Evolutionary conservation across 2,329 filamentous ascomycete genomes (phyloP).

Genomic region (Trichophyton schoenleinii): DNA sequence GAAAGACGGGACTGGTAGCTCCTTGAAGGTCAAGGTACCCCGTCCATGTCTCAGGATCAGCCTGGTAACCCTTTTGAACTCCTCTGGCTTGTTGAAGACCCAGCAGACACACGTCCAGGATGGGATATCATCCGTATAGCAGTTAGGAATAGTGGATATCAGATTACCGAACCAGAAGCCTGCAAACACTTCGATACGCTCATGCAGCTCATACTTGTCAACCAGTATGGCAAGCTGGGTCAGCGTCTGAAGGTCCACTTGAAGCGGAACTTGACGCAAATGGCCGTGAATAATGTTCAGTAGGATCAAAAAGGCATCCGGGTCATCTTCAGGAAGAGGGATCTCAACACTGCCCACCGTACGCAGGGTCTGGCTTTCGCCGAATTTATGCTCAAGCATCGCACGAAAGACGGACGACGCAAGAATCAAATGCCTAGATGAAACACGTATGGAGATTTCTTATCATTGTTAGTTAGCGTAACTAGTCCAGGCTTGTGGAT

Average conservation of each 20-base stretch:
- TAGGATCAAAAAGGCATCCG: constrained; percentile 18
- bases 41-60: constrained; percentile 12
- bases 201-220: constrained; percentile 15
- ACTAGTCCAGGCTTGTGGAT: no score
- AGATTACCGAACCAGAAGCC: constrained; percentile 14
- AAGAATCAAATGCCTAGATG: constrained; percentile 14
- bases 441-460: constrained; percentile 13
- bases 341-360: constrained; percentile 12
- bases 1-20: constrained; percentile 12
- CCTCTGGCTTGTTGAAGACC: constrained; percentile 12
- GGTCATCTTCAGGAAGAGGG: constrained; percentile 22
- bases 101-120: constrained; percentile 14
- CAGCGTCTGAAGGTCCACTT: constrained; percentile 11
- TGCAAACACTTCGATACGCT: constrained; percentile 12
- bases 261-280: constrained; percentile 17
- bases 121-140: constrained; percentile 12
- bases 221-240: constrained; percentile 13
- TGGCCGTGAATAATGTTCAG: constrained; percentile 23
- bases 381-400: constrained; percentile 14
- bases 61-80: constrained; percentile 12
- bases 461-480: not conserved
- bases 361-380: constrained; percentile 10
- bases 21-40: constrained; percentile 7
- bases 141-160: constrained; percentile 10
- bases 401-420: constrained; percentile 14